phyloP scores from a whole-genome alignment of 192 early-diverging fungal genomes.

The Coemansia sp. region DNA sequence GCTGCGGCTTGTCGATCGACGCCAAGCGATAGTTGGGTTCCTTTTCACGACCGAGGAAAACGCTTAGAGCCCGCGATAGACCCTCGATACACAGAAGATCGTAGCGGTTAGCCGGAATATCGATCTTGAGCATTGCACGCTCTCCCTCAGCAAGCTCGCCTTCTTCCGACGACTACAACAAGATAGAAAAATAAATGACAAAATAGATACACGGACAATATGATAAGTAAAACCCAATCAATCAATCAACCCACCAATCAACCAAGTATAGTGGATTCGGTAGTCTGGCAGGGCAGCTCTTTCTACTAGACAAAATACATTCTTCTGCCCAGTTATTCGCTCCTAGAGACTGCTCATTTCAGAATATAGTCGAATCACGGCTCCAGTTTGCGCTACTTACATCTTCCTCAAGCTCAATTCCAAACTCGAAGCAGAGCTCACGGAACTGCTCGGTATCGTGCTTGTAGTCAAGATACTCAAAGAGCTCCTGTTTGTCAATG shows the following conservation, averaged over 20 bases:
- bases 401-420: slow-evolving; percentile 98
- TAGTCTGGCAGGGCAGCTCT: too few relatives aligned
- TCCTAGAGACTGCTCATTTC: too few relatives aligned
- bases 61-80: slow-evolving; percentile 80
- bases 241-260: too few relatives aligned
- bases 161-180: slow-evolving; percentile 33
- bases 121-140: slow-evolving; percentile 87
- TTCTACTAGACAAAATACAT: too few relatives aligned
- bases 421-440: slow-evolving; percentile 98
- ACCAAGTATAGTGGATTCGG: too few relatives aligned
- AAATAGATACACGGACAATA: too few relatives aligned
- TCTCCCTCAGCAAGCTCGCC: slow-evolving; percentile 54
- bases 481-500: slow-evolving; percentile 88
- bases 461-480: slow-evolving; percentile 71
- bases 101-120: slow-evolving; percentile 98
- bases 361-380: not conserved
- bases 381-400: slow-evolving; percentile 63
- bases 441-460: slow-evolving; percentile 84
- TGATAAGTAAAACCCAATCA: too few relatives aligned
- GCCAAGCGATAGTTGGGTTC: slow-evolving; percentile 34
- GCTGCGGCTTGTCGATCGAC: slow-evolving; percentile 23
- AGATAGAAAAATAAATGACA: not conserved
- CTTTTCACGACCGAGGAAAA: slow-evolving; percentile 73
- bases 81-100: slow-evolving; percentile 98
- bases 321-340: too few relatives aligned